These are phyloP conservation scores for Lippia alba DNA, from an alignment of 305 asterid species.

Conservation along the genomic window DNA sequence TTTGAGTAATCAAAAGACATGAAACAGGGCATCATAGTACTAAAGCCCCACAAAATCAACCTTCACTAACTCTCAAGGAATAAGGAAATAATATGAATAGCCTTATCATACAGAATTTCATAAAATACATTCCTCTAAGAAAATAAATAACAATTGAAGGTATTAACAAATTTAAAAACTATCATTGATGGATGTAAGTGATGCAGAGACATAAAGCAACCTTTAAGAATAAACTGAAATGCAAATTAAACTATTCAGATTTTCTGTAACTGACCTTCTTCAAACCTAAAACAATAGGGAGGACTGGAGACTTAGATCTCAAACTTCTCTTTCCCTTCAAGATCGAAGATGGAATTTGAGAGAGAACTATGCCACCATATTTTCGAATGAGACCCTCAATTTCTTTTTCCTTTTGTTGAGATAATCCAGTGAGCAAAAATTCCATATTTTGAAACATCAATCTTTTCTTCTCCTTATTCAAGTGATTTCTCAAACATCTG, in stretches of 20 bases:
- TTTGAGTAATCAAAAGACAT: conserved; percentile 1
- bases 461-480: conserved; percentile 49
- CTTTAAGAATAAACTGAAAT: conserved; percentile 19
- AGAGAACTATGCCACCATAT: conserved; percentile 70
- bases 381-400: conserved; percentile 63
- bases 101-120: conserved; percentile 1
- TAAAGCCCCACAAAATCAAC: conserved; percentile 11
- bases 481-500: conserved; percentile 36
- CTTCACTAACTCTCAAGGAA: too few relatives aligned
- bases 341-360: conserved; percentile 64
- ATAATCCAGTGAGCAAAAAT: conserved; percentile 80
- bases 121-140: conserved; percentile 10
- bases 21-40: neutral
- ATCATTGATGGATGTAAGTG: conserved; percentile 1
- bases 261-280: conserved; percentile 64
- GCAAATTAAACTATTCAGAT: conserved; percentile 20
- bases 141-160: conserved; percentile 11
- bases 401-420: conserved; percentile 67
- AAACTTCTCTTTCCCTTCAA: conserved; percentile 57
- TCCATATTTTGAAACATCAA: conserved; percentile 71
- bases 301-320: conserved; percentile 46
- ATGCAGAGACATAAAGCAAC: conserved; percentile 20
- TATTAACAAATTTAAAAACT: conserved; percentile 17
- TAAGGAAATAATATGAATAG: too few relatives aligned
- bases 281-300: conserved; percentile 68